Percentiles rank a stretch among this genome's conserved stretches.
Conservation (phyloP, 331 rosid genomes). For the Spiraea crenata region DNA sequence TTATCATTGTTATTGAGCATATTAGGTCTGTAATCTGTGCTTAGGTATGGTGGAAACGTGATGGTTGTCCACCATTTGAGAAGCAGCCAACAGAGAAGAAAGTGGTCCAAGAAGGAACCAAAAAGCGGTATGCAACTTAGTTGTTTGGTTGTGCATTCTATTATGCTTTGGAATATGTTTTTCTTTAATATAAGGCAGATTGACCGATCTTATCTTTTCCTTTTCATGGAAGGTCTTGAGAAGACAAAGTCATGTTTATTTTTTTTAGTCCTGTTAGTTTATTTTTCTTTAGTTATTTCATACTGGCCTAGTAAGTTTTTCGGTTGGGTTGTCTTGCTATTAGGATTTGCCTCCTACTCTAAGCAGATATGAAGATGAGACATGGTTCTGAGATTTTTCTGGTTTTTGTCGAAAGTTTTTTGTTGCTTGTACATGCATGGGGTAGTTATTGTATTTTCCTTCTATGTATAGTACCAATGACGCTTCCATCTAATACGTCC, state of each 20-base stretch:
- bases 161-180: background rate
- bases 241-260: background rate
- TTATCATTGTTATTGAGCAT: slow-evolving; percentile 6
- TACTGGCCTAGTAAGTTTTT: background rate
- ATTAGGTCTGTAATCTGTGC: slow-evolving; percentile 15
- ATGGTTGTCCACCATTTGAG: slow-evolving; percentile 93
- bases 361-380: background rate
- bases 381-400: background rate
- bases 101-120: slow-evolving; percentile 58
- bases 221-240: background rate
- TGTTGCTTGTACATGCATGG: background rate
- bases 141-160: slow-evolving; percentile 2
- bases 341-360: background rate
- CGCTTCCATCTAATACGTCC: too few relatives aligned
- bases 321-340: background rate
- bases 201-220: background rate
- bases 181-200: background rate
- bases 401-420: background rate
- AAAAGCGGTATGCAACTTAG: slow-evolving; percentile 66
- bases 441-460: background rate
- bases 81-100: slow-evolving; percentile 78
- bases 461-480: too few relatives aligned
- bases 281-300: background rate
- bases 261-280: slow-evolving; percentile 1
- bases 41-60: slow-evolving; percentile 99